Percentiles rank a stretch among this genome's conserved stretches.
These are phyloP conservation scores for Thalassiosira profunda DNA, from an alignment of 108 stramenopile genomes.

Conservation along the genomic window DNA sequence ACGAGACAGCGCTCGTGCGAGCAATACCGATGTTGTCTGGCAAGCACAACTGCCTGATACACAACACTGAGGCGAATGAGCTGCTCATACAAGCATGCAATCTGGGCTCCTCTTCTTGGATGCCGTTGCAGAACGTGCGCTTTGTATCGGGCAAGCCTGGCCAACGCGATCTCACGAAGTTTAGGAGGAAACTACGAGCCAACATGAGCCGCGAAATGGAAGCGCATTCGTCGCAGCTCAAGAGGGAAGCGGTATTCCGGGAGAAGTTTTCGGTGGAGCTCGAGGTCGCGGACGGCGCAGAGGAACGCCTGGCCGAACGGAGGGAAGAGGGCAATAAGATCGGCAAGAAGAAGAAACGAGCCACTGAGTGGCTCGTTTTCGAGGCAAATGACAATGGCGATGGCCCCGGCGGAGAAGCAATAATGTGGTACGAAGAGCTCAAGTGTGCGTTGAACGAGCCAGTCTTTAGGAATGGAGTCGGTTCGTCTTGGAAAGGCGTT, in stretches of 20 bases:
- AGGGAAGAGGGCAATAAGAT: too few species aligned
- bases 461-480: too few species aligned
- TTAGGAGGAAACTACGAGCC: conserved; percentile 1
- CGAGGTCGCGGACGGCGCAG: too few species aligned
- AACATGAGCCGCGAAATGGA: conserved; percentile 10
- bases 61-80: background rate
- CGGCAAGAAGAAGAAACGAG: too few species aligned
- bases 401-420: too few species aligned
- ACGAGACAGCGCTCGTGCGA: conserved; percentile 20
- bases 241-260: background rate
- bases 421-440: too few species aligned
- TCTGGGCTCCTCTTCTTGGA: conserved; percentile 21
- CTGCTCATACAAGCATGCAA: conserved; percentile 4
- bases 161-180: background rate
- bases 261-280: conserved; percentile 14
- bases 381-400: too few species aligned
- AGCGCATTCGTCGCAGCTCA: background rate
- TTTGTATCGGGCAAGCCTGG: conserved; percentile 18
- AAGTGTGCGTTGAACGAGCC: too few species aligned
- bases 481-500: too few species aligned
- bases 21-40: conserved; percentile 9
- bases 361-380: too few species aligned
- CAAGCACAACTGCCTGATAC: background rate
- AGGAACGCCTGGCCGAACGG: too few species aligned
- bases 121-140: conserved; percentile 12